Evolutionary conservation across 495 filamentous ascomycete species (phyloP), one percentile per base, ranked within the genome.

Genomic region (Apodospora peruviana): DNA sequence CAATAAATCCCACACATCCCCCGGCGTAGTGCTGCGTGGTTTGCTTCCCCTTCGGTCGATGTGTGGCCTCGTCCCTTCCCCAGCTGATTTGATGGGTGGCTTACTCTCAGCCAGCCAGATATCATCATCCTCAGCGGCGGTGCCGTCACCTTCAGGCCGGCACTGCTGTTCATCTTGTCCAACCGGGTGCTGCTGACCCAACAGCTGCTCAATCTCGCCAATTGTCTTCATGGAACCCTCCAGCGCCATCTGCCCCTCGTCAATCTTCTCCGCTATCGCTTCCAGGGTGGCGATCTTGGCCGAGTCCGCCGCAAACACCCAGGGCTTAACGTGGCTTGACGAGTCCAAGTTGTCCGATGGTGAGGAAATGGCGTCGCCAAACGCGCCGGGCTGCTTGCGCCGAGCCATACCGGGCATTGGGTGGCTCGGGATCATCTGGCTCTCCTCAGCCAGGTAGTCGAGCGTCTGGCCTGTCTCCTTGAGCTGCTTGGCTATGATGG

Each of bases 401-500:
- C 59, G 52, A 12, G 35, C 27, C 1, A 52, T 43, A 9, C 58
- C 58, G 1, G 75, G 69, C 38, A 80, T 60, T 1, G 84, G 81
- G 46, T 85, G 80, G 34, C 76, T 71, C 0, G 79, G 81, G 1
- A 88, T 74, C 4, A 89, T 71, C 46, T 87, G 83, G 55, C 82
- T 86, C 52, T 89, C 85, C 27, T 87, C 80, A 11, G 73, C 71
- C 1, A 88, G 64, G 25, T 80, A 83, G 41, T 79, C 75, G 10
- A 88, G 65, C 0, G 65, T 60, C 46, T 80, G 76, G 34, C 74
- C 69, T 8, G 75, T 74, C 2, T 81, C 81, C 17, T 74, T 73
- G 43, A 81, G 74, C 47, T 86, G 81, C 53, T 78, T 82, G 2
- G 73, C 60, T 14, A 89, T 68, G 22, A 75, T 59, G 9, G 68